phyloP scores from a whole-genome alignment of 2,329 filamentous ascomycete genomes.

The Cordyceps javanica region DNA sequence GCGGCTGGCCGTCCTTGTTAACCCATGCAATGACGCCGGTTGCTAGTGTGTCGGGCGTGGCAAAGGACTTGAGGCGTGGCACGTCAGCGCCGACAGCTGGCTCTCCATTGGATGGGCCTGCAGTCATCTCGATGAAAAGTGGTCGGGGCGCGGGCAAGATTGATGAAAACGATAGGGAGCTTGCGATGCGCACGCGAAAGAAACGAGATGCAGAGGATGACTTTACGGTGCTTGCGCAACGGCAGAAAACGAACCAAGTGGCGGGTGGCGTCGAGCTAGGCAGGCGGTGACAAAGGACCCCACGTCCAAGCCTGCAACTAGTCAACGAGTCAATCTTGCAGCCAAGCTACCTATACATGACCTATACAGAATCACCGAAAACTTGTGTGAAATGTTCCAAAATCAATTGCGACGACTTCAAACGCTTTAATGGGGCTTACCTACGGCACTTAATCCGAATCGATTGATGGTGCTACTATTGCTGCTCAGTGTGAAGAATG shows the following conservation, averaged over 20 bases:
- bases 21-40: conserved; percentile 57
- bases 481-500: background rate
- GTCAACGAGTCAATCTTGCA: background rate
- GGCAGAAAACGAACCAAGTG: conserved; percentile 6
- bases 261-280: conserved; percentile 1
- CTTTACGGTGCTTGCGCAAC: background rate
- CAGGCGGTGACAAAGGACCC: conserved; percentile 6
- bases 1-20: conserved; percentile 68
- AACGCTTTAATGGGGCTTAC: too few species aligned
- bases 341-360: too few species aligned
- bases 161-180: background rate
- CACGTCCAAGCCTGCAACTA: background rate
- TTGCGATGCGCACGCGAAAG: background rate
- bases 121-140: conserved; percentile 38
- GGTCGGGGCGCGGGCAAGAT: background rate
- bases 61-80: conserved; percentile 66
- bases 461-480: background rate
- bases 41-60: conserved; percentile 73
- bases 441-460: too few species aligned
- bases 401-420: too few species aligned
- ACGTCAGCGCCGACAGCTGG: conserved; percentile 50
- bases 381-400: too few species aligned
- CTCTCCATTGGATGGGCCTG: conserved; percentile 43
- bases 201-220: background rate
- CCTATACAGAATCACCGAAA: too few species aligned